Evolutionary conservation across 148 eudicot genomes (phyloP).

Genomic region (Vaccinium darrowii): DNA sequence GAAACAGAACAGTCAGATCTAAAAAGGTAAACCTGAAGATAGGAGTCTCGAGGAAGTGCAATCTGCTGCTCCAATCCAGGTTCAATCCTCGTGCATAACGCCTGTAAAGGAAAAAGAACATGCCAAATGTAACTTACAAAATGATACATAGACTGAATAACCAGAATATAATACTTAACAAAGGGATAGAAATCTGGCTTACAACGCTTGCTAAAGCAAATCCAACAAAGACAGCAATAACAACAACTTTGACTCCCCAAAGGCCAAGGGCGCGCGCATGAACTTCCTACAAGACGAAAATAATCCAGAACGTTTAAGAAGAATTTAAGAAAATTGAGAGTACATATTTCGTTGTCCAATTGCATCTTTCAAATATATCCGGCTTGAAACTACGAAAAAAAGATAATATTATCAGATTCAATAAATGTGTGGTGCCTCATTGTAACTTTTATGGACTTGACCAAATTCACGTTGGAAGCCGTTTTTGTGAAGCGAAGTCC

Average conservation of each 20-base stretch:
- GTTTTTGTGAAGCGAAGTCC: not conserved
- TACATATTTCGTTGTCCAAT: not conserved
- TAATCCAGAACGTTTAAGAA: not conserved
- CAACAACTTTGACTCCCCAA: conserved; percentile 82
- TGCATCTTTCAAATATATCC: conserved; percentile 4
- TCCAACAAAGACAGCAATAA: conserved; percentile 64
- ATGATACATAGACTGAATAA: not conserved
- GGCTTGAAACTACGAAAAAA: not conserved
- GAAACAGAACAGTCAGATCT: not conserved
- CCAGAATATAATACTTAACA: not conserved
- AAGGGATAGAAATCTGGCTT: conserved; percentile 32
- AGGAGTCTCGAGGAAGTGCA: conserved; percentile 96
- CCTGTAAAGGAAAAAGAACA: conserved; percentile 38
- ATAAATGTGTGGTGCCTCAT: not conserved
- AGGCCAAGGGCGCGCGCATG: conserved; percentile 81
- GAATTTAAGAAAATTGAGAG: not conserved
- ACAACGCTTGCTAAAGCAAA: conserved; percentile 91
- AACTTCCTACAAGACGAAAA: conserved; percentile 56
- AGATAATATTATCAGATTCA: not conserved
- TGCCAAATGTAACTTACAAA: not conserved
- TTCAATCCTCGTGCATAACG: conserved; percentile 91
- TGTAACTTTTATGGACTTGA: not conserved
- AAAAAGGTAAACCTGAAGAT: conserved; percentile 74
- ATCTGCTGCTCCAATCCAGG: conserved; percentile 98
- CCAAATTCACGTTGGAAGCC: not conserved